Evolutionary conservation across 306 rosid genomes (phyloP).

Genomic region (Fagus crenata): DNA sequence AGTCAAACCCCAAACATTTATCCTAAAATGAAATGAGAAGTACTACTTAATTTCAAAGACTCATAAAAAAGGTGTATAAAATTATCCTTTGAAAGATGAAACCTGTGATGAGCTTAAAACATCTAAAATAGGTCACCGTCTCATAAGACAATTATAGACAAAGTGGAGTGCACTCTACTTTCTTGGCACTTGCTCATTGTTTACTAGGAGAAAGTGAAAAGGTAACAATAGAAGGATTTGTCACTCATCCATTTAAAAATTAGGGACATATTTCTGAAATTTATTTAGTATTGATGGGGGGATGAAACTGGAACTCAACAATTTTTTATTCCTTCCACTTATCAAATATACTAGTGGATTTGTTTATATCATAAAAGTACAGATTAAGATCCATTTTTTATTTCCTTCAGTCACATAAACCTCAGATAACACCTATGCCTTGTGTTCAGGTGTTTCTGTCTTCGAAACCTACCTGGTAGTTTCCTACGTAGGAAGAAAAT

Average conservation of each 20-base stretch:
- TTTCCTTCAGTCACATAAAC: not conserved
- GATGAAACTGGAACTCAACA: conserved; percentile 28
- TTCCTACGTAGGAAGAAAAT: conserved; percentile 14
- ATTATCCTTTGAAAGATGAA: not conserved
- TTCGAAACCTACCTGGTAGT: not conserved
- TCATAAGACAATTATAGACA: not conserved
- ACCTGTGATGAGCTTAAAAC: not conserved
- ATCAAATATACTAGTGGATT: not conserved
- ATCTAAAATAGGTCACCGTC: too few species aligned
- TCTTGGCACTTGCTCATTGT: conserved; percentile 10
- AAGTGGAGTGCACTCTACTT: conserved; percentile 22
- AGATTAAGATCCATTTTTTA: not conserved
- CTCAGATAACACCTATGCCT: conserved; percentile 15
- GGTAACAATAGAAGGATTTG: not conserved
- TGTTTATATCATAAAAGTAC: not conserved
- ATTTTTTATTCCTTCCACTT: conserved; percentile 28
- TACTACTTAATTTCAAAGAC: too few species aligned
- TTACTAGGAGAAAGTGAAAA: not conserved
- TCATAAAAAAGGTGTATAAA: too few species aligned
- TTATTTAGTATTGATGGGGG: conserved; percentile 10
- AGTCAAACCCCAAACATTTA: too few species aligned
- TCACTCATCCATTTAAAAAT: not conserved
- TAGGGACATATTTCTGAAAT: not conserved
- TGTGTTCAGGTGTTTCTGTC: not conserved
- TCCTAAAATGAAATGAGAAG: too few species aligned